A percentile compares a stretch with the other conserved stretches of the same genome.
phyloP scores from a whole-genome alignment of 495 filamentous ascomycete species.

The Aspergillus coremiiformis region DNA sequence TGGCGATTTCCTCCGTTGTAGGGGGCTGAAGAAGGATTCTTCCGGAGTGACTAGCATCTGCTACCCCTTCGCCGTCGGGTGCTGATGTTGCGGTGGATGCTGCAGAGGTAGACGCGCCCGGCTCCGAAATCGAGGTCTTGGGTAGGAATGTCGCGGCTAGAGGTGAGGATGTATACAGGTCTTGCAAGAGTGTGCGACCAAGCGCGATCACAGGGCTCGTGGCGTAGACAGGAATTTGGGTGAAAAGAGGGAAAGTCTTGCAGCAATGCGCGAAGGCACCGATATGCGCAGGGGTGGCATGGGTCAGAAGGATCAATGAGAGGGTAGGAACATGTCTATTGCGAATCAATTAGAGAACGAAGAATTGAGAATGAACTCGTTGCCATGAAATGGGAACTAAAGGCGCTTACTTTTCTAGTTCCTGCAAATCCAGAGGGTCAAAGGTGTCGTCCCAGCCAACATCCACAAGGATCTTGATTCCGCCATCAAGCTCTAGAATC shows the following conservation, averaged over 20 bases:
- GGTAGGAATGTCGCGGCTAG: slow-evolving; percentile 75
- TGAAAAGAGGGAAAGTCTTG: slow-evolving; percentile 88
- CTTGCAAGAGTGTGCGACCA: slow-evolving; percentile 82
- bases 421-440: slow-evolving; percentile 67
- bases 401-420: slow-evolving; percentile 72
- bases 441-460: slow-evolving; percentile 95
- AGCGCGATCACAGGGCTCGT: slow-evolving; percentile 89
- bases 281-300: slow-evolving; percentile 83
- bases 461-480: slow-evolving; percentile 89
- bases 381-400: not conserved
- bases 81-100: slow-evolving; percentile 24
- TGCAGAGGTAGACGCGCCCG: slow-evolving; percentile 45
- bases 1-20: slow-evolving; percentile 77
- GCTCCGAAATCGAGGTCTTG: slow-evolving; percentile 58
- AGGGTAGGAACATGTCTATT: slow-evolving; percentile 78
- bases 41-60: slow-evolving; percentile 24
- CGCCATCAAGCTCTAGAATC: slow-evolving; percentile 90
- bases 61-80: slow-evolving; percentile 16
- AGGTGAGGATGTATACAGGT: slow-evolving; percentile 86
- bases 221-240: slow-evolving; percentile 90
- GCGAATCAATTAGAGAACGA: slow-evolving; percentile 10
- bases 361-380: not conserved
- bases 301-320: slow-evolving; percentile 89
- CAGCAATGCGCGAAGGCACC: slow-evolving; percentile 95
- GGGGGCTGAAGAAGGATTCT: slow-evolving; percentile 73